A percentile compares a stretch with the other conserved stretches of the same genome.
Conservation (phyloP, 116 monocot species). For the Papilionanthe hybrid region DNA sequence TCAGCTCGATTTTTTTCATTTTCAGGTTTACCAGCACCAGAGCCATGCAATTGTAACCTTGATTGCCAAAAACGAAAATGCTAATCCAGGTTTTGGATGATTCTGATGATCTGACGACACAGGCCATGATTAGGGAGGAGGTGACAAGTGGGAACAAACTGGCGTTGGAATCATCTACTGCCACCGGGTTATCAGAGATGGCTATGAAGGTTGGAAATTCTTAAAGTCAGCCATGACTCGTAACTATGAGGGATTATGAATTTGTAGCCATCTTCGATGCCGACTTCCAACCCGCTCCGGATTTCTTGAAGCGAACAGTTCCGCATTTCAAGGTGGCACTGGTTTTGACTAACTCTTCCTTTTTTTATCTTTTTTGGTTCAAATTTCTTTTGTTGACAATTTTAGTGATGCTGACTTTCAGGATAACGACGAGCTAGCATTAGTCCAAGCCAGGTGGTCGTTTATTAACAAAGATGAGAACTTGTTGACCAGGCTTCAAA, state of each 20-base stretch:
- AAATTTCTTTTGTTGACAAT: not conserved
- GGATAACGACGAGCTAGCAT: slow-evolving; percentile 63
- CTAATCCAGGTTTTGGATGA: slow-evolving; percentile 84
- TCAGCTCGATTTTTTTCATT: not conserved
- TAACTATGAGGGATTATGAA: slow-evolving; percentile 74
- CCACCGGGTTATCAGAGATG: slow-evolving; percentile 61
- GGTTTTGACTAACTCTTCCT: not conserved
- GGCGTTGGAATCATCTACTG: slow-evolving; percentile 74
- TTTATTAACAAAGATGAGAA: slow-evolving; percentile 91
- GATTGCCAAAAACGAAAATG: slow-evolving; percentile 70
- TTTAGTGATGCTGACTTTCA: slow-evolving; percentile 8
- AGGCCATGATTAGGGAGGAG: slow-evolving; percentile 61
- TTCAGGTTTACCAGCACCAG: slow-evolving; percentile 86
- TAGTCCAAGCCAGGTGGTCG: slow-evolving; percentile 78
- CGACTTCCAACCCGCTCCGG: slow-evolving; percentile 75
- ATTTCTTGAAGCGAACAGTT: slow-evolving; percentile 76
- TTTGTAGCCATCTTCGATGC: slow-evolving; percentile 95
- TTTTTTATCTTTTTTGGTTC: not conserved
- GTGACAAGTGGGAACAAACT: slow-evolving; percentile 64
- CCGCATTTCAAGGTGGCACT: slow-evolving; percentile 65
- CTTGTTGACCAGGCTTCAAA: slow-evolving; percentile 69
- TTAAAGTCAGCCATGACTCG: slow-evolving; percentile 83
- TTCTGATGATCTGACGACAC: slow-evolving; percentile 51
- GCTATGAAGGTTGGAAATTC: slow-evolving; percentile 91
- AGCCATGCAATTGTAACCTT: slow-evolving; percentile 60